These are phyloP conservation scores for Volvox reticuliferus DNA, from an alignment of 139 green algal genomes.

Conservation along the genomic window DNA sequence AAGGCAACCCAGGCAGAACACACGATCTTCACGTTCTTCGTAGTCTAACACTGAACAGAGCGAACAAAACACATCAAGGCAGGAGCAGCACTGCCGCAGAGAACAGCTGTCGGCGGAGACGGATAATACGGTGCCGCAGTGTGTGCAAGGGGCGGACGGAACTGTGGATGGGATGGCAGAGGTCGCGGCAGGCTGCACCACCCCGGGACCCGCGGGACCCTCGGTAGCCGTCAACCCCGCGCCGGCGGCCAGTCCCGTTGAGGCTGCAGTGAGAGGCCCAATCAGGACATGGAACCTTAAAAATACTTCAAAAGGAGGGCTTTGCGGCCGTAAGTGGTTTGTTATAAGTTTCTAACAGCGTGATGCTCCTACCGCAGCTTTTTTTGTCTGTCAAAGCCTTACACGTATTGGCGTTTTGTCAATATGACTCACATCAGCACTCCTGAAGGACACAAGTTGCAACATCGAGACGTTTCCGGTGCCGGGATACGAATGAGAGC, in stretches of 20 bases:
- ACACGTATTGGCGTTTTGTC: no score
- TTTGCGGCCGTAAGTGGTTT: no score
- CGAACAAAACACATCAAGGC: slow-evolving; percentile 33
- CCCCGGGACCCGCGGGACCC: no score
- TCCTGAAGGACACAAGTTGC: no score
- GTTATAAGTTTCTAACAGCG: no score
- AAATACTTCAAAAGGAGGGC: no score
- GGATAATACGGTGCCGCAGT: slow-evolving; percentile 41
- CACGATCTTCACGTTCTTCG: slow-evolving; percentile 39
- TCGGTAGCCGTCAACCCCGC: not conserved
- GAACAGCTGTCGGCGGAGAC: slow-evolving; percentile 5
- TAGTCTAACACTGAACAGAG: slow-evolving; percentile 35
- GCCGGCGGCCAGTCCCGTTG: not conserved
- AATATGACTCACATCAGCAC: no score
- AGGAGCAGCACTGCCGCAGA: slow-evolving; percentile 41
- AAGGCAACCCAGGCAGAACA: slow-evolving; percentile 47
- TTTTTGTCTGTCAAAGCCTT: no score
- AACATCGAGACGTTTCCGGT: no score
- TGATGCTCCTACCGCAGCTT: no score
- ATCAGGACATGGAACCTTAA: no score
- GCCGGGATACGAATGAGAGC: no score
- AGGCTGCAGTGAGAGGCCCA: not conserved
- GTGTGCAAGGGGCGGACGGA: slow-evolving; percentile 13
- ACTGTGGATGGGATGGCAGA: not conserved
- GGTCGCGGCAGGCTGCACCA: not conserved